Evolutionary conservation across 768 basidiomycete genomes (phyloP).

Genomic region (Tylopilus vinaceipallidus): DNA sequence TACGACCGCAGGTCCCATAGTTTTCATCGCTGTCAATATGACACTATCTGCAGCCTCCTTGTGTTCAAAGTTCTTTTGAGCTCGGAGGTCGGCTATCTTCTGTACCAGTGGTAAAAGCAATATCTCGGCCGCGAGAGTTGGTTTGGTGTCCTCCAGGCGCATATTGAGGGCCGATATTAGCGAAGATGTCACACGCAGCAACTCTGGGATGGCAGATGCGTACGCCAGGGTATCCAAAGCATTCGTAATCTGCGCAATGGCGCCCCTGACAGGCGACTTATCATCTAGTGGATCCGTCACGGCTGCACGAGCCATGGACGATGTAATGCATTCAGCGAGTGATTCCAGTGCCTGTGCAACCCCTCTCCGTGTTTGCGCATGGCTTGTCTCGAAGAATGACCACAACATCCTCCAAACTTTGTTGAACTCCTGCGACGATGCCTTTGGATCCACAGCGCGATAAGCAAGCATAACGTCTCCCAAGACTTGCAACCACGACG

Average conservation of each 20-base stretch:
- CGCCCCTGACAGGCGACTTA: slow-evolving; percentile 56
- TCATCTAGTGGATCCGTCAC: slow-evolving; percentile 43
- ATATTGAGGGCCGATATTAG: slow-evolving; percentile 62
- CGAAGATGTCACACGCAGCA: slow-evolving; percentile 71
- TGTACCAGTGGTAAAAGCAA: slow-evolving; percentile 69
- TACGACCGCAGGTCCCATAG: slow-evolving; percentile 81
- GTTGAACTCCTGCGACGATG: slow-evolving; percentile 51
- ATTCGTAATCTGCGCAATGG: slow-evolving; percentile 61
- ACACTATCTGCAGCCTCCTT: slow-evolving; percentile 84
- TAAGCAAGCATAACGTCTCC: slow-evolving; percentile 72
- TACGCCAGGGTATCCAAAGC: slow-evolving; percentile 73
- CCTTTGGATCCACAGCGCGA: slow-evolving; percentile 45
- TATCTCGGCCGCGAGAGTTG: slow-evolving; percentile 62
- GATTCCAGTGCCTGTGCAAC: slow-evolving; percentile 61
- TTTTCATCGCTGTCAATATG: slow-evolving; percentile 76
- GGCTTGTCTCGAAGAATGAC: slow-evolving; percentile 73
- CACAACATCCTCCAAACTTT: slow-evolving; percentile 75
- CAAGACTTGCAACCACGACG: slow-evolving; percentile 78
- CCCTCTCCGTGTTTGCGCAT: slow-evolving; percentile 58
- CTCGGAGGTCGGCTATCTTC: slow-evolving; percentile 70
- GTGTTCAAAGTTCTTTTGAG: slow-evolving; percentile 82
- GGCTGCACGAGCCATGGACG: slow-evolving; percentile 55
- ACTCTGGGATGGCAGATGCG: slow-evolving; percentile 73
- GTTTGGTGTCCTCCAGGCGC: slow-evolving; percentile 38
- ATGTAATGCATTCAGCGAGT: slow-evolving; percentile 69